Evolutionary conservation across 2,329 filamentous ascomycete genomes (phyloP).

Genomic region (Cytospora mali): DNA sequence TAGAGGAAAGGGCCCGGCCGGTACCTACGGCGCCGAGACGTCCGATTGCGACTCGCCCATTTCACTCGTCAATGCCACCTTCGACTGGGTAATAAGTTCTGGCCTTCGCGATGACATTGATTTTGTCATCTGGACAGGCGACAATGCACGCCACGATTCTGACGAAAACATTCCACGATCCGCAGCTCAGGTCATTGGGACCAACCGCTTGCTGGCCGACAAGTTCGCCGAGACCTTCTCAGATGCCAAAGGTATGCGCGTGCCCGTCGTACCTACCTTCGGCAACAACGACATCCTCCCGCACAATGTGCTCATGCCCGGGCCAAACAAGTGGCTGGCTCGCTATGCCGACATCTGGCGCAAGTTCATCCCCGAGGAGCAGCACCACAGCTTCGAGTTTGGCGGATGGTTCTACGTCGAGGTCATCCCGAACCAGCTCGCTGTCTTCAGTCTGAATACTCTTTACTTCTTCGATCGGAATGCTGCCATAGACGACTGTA

Average conservation of each 20-base stretch:
- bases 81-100: conserved; percentile 83
- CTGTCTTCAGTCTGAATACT: conserved; percentile 93
- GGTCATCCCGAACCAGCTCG: conserved; percentile 81
- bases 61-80: conserved; percentile 81
- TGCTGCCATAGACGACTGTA: conserved; percentile 89
- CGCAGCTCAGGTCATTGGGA: conserved; percentile 71
- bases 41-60: conserved; percentile 87
- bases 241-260: conserved; percentile 59
- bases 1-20: conserved; percentile 73
- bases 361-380: conserved; percentile 86
- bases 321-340: conserved; percentile 85
- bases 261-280: conserved; percentile 87
- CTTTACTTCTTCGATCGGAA: conserved; percentile 96
- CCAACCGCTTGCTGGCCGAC: conserved; percentile 75
- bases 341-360: conserved; percentile 79
- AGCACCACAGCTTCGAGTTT: conserved; percentile 86
- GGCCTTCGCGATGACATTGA: conserved; percentile 79
- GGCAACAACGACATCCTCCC: conserved; percentile 98
- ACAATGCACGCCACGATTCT: conserved; percentile 87
- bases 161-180: conserved; percentile 79
- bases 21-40: conserved; percentile 80
- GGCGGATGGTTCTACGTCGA: conserved; percentile 96
- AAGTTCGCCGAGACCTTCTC: conserved; percentile 78
- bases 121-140: conserved; percentile 92
- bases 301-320: conserved; percentile 87